These are phyloP conservation scores for Lepiota venenata DNA, from an alignment of 768 basidiomycete genomes.

Conservation along the genomic window DNA sequence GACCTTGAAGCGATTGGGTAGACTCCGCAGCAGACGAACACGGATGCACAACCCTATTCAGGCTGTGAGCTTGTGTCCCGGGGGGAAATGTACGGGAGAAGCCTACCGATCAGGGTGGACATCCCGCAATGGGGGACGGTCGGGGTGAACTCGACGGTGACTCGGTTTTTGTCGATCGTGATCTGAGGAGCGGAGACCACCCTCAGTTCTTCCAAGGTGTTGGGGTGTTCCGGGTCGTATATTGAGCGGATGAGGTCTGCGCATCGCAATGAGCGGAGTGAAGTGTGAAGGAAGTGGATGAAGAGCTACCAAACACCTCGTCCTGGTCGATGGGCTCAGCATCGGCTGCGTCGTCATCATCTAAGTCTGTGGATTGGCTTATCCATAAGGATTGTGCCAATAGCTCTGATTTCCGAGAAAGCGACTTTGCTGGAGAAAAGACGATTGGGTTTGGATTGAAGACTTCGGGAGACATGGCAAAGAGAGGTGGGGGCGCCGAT, in stretches of 20 bases:
- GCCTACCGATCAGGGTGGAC: conserved; percentile 90
- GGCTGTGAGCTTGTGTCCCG: not conserved
- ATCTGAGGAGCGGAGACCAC: conserved; percentile 94
- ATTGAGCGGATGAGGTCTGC: conserved; percentile 92
- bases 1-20: conserved; percentile 92
- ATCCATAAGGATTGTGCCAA: conserved; percentile 61
- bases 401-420: conserved; percentile 38
- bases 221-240: conserved; percentile 93
- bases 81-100: conserved; percentile 1
- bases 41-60: conserved; percentile 86
- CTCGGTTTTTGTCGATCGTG: conserved; percentile 48
- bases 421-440: conserved; percentile 52
- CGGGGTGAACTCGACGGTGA: conserved; percentile 92
- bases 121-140: conserved; percentile 97
- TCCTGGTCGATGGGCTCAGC: conserved; percentile 82
- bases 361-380: conserved; percentile 38
- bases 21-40: conserved; percentile 82
- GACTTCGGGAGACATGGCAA: conserved; percentile 50
- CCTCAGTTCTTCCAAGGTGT: conserved; percentile 89
- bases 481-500: conserved; percentile 12
- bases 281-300: not conserved
- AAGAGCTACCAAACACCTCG: conserved; percentile 82
- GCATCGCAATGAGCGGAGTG: conserved; percentile 2
- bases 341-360: conserved; percentile 50
- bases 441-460: conserved; percentile 93